Base-by-base conservation (phyloP, 192 early-diverging fungal species). In the Backusella liffmaniae region DNA sequence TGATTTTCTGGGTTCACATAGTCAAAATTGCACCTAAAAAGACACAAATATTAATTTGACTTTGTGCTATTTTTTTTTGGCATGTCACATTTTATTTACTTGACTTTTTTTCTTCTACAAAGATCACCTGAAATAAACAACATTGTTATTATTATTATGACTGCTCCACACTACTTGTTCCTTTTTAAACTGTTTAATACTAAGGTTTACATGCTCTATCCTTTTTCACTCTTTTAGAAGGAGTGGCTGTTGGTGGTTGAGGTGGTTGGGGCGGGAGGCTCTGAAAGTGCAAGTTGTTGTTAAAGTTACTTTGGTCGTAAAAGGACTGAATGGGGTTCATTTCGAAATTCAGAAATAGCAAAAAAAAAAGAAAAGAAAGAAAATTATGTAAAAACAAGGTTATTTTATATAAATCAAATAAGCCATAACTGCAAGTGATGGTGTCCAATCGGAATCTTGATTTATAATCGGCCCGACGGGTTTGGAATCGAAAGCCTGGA, bases 21-120 rank as follows among this genome's bases (percentile, higher is more conserved):
- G 15, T 76, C 56, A 71, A 41, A 80, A 68, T 80, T 70, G 51
- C 79, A 80, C n/a, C 79, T 80, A 72, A 49, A n/a, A 37, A 49
- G 1, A 56, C 21, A 5, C 46, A 49, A 1, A 12, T 39, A 26
- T 36, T 69, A 29, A 70, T 59, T 53, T 34, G 29, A n/a, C 12
- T 32, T 46, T 42, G 15, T 6, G 15, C 13, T 32, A 3, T 35
- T 37, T 18, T 21, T 23, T 15, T 39, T 72, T 32, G 13, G 56
- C 56, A 62, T 29, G 23, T 62, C 56, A 59, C 56, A 59, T 26
- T 49, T 16, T 18, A 32, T 30, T 59, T 80, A 80, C 79, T 74
- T 68, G 65, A 80, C 76, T 65, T 80, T 80, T 44, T 80, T 80
- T 13, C 74, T 36, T 66, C 79, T 56, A 53, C 79, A 80, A n/a